Base-by-base conservation (phyloP, 2,329 filamentous ascomycete genomes). In the Furcasterigmium sp. region DNA sequence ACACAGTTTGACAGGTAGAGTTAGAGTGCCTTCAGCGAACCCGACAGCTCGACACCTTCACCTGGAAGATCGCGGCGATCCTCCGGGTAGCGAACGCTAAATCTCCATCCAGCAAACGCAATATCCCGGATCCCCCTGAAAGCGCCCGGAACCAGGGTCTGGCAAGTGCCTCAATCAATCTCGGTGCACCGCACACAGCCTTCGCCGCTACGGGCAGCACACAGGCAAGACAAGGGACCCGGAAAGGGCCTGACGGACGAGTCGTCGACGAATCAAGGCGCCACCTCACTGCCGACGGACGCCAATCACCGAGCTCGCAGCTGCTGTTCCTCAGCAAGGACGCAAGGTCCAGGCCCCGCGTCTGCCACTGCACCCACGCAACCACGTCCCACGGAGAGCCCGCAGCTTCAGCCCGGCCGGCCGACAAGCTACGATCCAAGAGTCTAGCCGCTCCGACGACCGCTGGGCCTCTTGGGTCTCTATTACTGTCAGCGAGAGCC, bases 221-320 rank as follows among this genome's bases (percentile, higher is more conserved):
- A 13, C 25, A 28, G 25, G 8, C 25, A 28, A 13, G 25, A 13
- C 25, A 28, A n/a, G n/a, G n/a, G n/a, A n/a, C n/a, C n/a, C n/a
- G n/a, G n/a, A n/a, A n/a, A n/a, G n/a, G n/a, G n/a, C n/a, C n/a
- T n/a, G n/a, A n/a, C n/a, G n/a, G n/a, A n/a, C n/a, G n/a, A n/a
- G 8, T 17, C 32, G n/a, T 18, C 32, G 32, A 18, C 32, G 32
- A 35, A 35, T 35, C 32, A 35, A 35, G 32, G 32, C 32, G 32
- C n/a, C 32, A 35, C 32, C n/a, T 18, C 32, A 17, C 32, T 15
- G n/a, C 32, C 32, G n/a, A 8, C 32, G 17, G 32, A 17, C 37
- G 37, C 38, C 38, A 32, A 40, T 40, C 28, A 32, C 38, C 18
- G 19, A 40, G 18, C 38, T 40, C 38, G 17, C 17, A 40, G 28